These are phyloP conservation scores for Cutaneotrichosporon cavernicola DNA, from an alignment of 1,284 basidiomycete species.

Conservation along the genomic window DNA sequence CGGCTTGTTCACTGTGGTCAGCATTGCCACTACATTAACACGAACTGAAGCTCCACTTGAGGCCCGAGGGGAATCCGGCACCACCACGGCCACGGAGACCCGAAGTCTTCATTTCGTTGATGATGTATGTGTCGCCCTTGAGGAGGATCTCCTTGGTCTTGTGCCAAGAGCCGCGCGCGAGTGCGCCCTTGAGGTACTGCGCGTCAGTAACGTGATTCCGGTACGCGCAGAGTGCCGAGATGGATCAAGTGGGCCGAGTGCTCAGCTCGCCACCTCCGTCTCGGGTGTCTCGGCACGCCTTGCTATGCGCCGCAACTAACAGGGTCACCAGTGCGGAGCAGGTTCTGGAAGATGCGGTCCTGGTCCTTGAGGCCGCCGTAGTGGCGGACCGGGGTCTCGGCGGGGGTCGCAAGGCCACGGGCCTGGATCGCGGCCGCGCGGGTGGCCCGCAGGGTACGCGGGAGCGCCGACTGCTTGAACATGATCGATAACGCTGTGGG, in stretches of 20 bases:
- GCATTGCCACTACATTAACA: slow-evolving; percentile 41
- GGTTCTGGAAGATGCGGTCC: slow-evolving; percentile 62
- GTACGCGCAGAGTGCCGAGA: background rate
- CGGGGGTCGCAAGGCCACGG: slow-evolving; percentile 65
- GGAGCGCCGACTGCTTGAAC: slow-evolving; percentile 17
- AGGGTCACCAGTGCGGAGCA: slow-evolving; percentile 2
- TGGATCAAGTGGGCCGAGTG: background rate
- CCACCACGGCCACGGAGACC: slow-evolving; percentile 94
- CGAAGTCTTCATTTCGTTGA: slow-evolving; percentile 92
- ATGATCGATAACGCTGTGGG: slow-evolving; percentile 1
- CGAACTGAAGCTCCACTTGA: slow-evolving; percentile 91
- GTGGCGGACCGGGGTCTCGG: slow-evolving; percentile 71
- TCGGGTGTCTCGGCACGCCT: background rate
- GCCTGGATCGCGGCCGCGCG: slow-evolving; percentile 7
- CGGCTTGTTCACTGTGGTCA: slow-evolving; percentile 71
- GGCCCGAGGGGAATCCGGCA: slow-evolving; percentile 93
- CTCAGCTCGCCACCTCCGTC: background rate
- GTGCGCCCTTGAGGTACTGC: slow-evolving; percentile 70
- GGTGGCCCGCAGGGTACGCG: slow-evolving; percentile 12
- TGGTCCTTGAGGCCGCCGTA: slow-evolving; percentile 92
- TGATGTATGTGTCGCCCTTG: slow-evolving; percentile 79
- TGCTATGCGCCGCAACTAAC: background rate
- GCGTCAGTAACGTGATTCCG: background rate
- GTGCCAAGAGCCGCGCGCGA: slow-evolving; percentile 96
- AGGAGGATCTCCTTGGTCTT: slow-evolving; percentile 90